Conservation (phyloP, 164 flowering plant species). For the Echeveria elegans region DNA sequence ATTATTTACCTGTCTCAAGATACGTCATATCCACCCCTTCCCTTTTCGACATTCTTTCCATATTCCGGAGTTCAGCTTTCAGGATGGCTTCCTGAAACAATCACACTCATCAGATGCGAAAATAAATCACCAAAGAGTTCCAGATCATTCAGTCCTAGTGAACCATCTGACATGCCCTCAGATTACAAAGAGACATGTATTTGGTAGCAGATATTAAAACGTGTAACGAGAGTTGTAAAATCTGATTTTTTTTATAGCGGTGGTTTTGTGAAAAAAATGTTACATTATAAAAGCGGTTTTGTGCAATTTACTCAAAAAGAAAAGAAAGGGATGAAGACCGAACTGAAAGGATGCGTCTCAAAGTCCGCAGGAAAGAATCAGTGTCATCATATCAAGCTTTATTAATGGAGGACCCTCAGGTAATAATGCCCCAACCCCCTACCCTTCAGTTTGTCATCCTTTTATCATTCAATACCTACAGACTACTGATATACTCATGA, state of each 20-base stretch:
- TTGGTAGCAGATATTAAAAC: no score
- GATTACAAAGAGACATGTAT: not conserved
- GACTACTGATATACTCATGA: not conserved
- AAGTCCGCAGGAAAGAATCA: constrained; percentile 88
- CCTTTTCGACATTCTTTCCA: constrained; percentile 85
- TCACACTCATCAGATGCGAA: not conserved
- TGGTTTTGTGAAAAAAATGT: no score
- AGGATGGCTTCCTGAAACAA: constrained; percentile 70
- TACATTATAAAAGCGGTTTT: no score
- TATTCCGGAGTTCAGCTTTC: constrained; percentile 78
- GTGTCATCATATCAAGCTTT: constrained; percentile 88
- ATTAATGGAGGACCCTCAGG: constrained; percentile 93
- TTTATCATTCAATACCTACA: not conserved
- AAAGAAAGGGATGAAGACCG: constrained; percentile 97
- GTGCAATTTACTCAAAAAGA: no score
- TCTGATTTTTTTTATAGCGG: no score
- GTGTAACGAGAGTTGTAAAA: no score
- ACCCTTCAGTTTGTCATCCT: not conserved
- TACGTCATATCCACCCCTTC: constrained; percentile 99
- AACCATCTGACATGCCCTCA: not conserved
- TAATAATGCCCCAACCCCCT: no score
- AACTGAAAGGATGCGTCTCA: constrained; percentile 82
- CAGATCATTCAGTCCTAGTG: no score
- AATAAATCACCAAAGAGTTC: not conserved
- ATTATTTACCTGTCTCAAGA: constrained; percentile 78